Evolutionary conservation across 2,329 filamentous ascomycete genomes (phyloP), one percentile per base, ranked within the genome.

Genomic region (Bertia moriformis): DNA sequence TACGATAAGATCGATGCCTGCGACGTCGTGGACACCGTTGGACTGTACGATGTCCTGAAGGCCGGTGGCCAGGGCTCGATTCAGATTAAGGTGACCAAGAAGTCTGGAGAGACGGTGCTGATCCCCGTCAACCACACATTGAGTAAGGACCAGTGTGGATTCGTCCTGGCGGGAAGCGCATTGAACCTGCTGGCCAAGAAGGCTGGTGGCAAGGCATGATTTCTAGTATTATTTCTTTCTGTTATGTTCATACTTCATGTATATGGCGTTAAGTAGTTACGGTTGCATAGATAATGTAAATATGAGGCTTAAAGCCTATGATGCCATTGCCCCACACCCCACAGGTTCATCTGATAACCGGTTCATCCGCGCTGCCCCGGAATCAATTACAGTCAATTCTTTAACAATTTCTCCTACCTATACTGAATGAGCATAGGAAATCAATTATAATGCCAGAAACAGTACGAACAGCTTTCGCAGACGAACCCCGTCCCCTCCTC

Each of bases 91-190:
- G 60, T 71, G n/a, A 63, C 55, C 37, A 72, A 69, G 55, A 48
- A 49, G 50, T 55, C 50, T 42, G 72, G 72, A 2, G 65, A 69
- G 47, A 65, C 65, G 46, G 56, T 71, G 41, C 55, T 60, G 18
- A 64, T 85, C 37, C 65, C 69, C 38, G 75, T 78, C 18, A 77
- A 71, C 55, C 78, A 83, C 55, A 81, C 76, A 4, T 61, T 85
- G 41, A 78, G 71, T 48, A 65, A 68, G 50, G 79, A 83, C 51
- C 80, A 85, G 59, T 73, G 72, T 52, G 70, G 64, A 1, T 85
- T 83, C 50, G 71, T 85, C 39, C 60, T 84, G 41, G 80, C 79
- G 12, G 80, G 80, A 13, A 80, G 74, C 55, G 80, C 80, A 33
- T 56, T 85, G 58, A 85, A 85, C 56, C 50, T 84, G 48, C 55